phyloP scores from a whole-genome alignment of 2,329 filamentous ascomycete species.

The Penicillium brevicompactum region DNA sequence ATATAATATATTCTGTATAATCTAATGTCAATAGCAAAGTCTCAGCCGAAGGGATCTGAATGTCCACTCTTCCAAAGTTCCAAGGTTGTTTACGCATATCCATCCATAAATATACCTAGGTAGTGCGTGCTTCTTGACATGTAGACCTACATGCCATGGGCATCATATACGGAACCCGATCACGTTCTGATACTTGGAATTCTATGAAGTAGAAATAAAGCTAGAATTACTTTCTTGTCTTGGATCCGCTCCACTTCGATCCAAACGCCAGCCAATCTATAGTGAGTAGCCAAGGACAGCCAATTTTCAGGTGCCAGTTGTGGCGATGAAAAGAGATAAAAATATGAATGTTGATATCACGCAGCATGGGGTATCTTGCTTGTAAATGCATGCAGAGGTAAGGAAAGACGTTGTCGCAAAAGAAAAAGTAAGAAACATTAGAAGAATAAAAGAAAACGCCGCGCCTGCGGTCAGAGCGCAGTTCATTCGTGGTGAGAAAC shows the following conservation, averaged over 20 bases:
- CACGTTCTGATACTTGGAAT: too few species aligned
- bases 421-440: neutral
- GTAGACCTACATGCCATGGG: too few species aligned
- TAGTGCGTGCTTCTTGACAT: too few species aligned
- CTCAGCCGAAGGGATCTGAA: conserved; percentile 12
- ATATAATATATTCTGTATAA: conserved; percentile 29
- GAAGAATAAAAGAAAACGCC: too few species aligned
- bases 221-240: too few species aligned
- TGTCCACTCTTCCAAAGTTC: neutral
- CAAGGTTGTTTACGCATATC: neutral
- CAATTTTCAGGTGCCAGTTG: neutral
- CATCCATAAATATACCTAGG: too few species aligned
- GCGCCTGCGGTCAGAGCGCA: neutral
- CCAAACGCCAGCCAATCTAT: too few species aligned
- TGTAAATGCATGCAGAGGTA: conserved; percentile 7
- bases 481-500: neutral
- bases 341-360: neutral
- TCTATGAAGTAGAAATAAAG: too few species aligned
- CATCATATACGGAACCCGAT: too few species aligned
- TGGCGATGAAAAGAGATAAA: neutral
- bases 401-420: neutral
- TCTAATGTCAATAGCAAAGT: conserved; percentile 19
- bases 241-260: too few species aligned
- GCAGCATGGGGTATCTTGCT: conserved; percentile 14
- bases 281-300: too few species aligned